Base-by-base conservation (phyloP, 1,139 yeast genomes). In the Eremothecium gossypii region DNA sequence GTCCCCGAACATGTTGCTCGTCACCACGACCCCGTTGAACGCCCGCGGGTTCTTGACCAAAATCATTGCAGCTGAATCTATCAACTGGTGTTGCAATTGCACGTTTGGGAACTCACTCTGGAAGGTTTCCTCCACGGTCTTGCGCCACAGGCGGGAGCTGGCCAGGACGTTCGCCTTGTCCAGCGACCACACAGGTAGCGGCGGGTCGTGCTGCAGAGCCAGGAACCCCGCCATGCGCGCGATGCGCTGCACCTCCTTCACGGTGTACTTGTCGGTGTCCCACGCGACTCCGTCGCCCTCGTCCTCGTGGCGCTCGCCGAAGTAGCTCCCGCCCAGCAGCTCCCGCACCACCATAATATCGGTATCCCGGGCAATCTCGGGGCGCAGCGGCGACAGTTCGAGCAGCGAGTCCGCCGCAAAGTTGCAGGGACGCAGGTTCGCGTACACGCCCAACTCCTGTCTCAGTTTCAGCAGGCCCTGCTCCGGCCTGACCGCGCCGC, bases 1-100 rank as follows among this genome's bases (percentile, higher is more conserved):
- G 64, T 91, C 98, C 57, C 98, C 98, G 67, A 91, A 91, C 95
- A 91, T 89, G 69, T 91, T 91, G 54, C 84, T 82, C 40, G 97
- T 89, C 60, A 91, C 78, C 44, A 91, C 77, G 40, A 91, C 74
- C 65, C 98, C 98, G 62, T 91, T 91, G 57, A 91, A 75, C 52
- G 79, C 79, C 39, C 87, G 82, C 55, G 98, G 98, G 50, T 76
- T 77, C 69, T 91, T 86, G 54, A 91, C 84, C 56, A 91, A 70
- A 57, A 89, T 87, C 98, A 91, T 91, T 40, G 98, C 97, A 40
- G 98, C 98, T 8, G 96, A 86, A 66, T 91, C 98, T 58, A 91
- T 89, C 66, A 91, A 77, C 70, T 91, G 98, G 67, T 91, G 96
- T 63, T 89, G 85, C 33, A 87, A 72, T 11, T 73, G 73, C 55